These are phyloP conservation scores for Pseudopyrenochaeta lycopersici DNA, from an alignment of 2,329 filamentous ascomycete species.

Conservation along the genomic window DNA sequence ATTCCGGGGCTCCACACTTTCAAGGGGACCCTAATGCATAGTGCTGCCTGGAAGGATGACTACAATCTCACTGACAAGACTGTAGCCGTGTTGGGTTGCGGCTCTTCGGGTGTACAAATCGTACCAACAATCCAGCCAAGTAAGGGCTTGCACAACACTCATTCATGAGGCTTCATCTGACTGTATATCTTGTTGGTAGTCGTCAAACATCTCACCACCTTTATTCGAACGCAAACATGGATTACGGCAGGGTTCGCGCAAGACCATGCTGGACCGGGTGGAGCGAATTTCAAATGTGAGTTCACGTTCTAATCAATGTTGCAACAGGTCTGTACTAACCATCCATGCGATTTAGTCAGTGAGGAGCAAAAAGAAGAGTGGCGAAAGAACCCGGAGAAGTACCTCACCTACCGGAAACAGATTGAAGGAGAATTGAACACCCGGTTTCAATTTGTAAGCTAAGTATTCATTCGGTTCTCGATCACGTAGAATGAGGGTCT, in stretches of 20 bases:
- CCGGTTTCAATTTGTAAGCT: background rate
- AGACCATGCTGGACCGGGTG: slow-evolving; percentile 55
- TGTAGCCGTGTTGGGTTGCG: slow-evolving; percentile 51
- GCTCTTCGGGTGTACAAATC: slow-evolving; percentile 24
- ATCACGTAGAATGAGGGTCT: background rate
- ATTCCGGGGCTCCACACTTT: slow-evolving; percentile 48
- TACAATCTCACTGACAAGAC: slow-evolving; percentile 43
- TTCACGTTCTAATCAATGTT: no score
- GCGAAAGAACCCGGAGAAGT: slow-evolving; percentile 57
- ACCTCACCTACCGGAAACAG: slow-evolving; percentile 8
- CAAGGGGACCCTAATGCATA: slow-evolving; percentile 53
- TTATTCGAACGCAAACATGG: slow-evolving; percentile 64
- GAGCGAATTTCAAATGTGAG: slow-evolving; percentile 40
- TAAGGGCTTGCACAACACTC: no score
- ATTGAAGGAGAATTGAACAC: background rate
- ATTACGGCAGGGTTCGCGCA: slow-evolving; percentile 49
- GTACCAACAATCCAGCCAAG: background rate
- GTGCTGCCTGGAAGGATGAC: slow-evolving; percentile 48
- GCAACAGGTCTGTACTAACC: no score
- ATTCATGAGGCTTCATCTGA: no score
- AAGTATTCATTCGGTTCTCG: no score
- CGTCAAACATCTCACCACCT: slow-evolving; percentile 54
- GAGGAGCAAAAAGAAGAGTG: slow-evolving; percentile 60
- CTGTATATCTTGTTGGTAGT: slow-evolving; percentile 33
- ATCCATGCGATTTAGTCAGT: no score